phyloP scores from a whole-genome alignment of 2,329 filamentous ascomycete species.

The Colletotrichum sp. region DNA sequence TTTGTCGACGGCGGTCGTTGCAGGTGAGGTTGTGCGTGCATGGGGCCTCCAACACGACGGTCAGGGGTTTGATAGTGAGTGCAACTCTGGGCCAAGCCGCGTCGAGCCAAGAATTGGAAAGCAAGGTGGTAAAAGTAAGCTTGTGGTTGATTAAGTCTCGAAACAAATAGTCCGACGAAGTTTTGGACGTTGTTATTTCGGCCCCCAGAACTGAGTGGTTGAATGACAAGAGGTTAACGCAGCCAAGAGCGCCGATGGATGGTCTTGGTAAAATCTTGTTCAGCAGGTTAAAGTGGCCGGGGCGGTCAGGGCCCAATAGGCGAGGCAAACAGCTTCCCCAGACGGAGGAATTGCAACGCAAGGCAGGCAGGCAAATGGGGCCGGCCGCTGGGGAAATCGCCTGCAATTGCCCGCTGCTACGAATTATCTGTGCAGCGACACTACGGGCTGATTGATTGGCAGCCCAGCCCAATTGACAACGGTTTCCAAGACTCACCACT shows the following conservation, averaged over 20 bases:
- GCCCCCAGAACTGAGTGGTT: neutral
- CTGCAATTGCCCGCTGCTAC: neutral
- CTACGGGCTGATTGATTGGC: neutral
- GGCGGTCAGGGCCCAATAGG: neutral
- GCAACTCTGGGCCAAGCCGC: neutral
- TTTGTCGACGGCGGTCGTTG: slow-evolving; percentile 6
- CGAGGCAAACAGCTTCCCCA: neutral
- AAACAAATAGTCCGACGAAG: neutral
- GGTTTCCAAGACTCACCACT: neutral
- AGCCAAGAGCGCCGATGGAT: slow-evolving; percentile 9
- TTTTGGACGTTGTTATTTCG: neutral
- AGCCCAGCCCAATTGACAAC: neutral
- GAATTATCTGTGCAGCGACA: neutral
- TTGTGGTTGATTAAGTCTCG: neutral
- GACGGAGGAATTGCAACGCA: neutral
- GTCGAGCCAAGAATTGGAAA: neutral
- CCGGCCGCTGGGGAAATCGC: neutral
- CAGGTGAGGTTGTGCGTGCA: neutral
- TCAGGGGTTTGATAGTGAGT: neutral
- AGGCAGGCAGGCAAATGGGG: neutral
- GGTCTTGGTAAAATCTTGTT: slow-evolving; percentile 14
- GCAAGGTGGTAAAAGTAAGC: slow-evolving; percentile 5
- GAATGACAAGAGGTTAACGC: neutral
- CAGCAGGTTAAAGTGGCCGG: neutral
- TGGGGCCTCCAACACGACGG: neutral